Base-by-base conservation (phyloP, 176 grass and related monocot genomes). In the Elaeis guineensis region DNA sequence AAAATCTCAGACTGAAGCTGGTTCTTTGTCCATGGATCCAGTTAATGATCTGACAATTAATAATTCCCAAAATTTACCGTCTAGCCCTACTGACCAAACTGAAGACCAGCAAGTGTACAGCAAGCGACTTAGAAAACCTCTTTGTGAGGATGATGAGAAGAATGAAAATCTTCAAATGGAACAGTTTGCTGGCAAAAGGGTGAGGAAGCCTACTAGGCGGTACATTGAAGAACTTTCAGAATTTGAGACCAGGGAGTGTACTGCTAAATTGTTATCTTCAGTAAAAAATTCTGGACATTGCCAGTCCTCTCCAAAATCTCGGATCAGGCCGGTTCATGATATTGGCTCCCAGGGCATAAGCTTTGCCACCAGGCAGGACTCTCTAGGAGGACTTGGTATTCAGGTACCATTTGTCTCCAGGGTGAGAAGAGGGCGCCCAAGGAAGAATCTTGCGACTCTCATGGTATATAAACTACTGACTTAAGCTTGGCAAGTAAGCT, bases 191-290 rank as follows among this genome's bases (percentile, higher is more conserved):
- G 17, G 56, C 60, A 98, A 98, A 76, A 85, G 94, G 76, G 67
- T 85, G 67, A 80, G 94, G 65, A 98, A 89, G 70, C 88, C 94
- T 74, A 98, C 94, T 32, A 98, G 82, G 79, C 83, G 94, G 70
- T 98, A 89, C 64, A 98, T 98, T 56, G 94, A 98, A 69, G 88
- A 98, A 73, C 73, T 93, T 39, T 85, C 84, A 64, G 79, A 85
- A 75, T 53, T 74, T 20, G 85, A 93, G 21, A 64, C 52, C 55
- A 64, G 58, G 56, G 94, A 89, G 29, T 77, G 51, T 64, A 64
- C 61, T 57, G 72, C 57, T 69, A 84, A 77, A 74, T 26, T 59
- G 61, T 63, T 62, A 78, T 82, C 72, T 70, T 85, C 53, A 18
- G 52, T 68, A 62, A 88, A 74, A 79, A 80, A 23, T 54, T 29